Base-by-base conservation (phyloP, 2,329 filamentous ascomycete species). In the Cladosporium sp. region DNA sequence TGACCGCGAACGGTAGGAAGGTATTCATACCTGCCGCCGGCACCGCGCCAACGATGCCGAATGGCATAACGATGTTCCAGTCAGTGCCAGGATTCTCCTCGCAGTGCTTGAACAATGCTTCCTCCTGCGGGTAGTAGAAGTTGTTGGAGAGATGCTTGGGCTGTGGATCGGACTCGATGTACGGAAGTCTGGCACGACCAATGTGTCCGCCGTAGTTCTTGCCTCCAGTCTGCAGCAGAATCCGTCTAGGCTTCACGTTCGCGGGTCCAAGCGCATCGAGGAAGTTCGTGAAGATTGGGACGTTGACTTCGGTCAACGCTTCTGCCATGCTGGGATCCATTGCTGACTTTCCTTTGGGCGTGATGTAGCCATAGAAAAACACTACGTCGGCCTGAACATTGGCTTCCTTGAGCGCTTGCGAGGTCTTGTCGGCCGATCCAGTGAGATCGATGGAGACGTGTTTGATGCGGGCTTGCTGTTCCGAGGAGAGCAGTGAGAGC, bases 81-180 rank as follows among this genome's bases (percentile, higher is more conserved):
- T 66, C 66, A 3, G 73, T 70, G 18, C 65, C 64, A 11, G 79
- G 70, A 5, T 73, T 67, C 11, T 51, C 28, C 14, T 70, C 63
- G 69, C 81, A 82, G 68, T 76, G 84, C 0, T 72, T 69, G 48
- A 72, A 75, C 5, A 85, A 75, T 5, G 73, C 71, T 65, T 84
- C 81, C 72, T 85, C 82, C 71, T 85, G 82, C 0, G 76, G 70
- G 68, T 84, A 85, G 76, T 85, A 85, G 70, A 85, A 85, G 71
- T 85, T 84, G 1, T 79, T 77, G 63, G 80, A 78, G 0, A 82
- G 74, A 6, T 70, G 67, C 4, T 82, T 73, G 7, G 81, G 65
- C 26, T 81, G 59, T 1, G 80, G 78, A 66, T 82, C 80, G 5
- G 76, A 75, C 70, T 85, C 82, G 62, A 79, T 76, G 43, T 78